Evolutionary conservation across 768 basidiomycete genomes (phyloP).

Genomic region (Suillus subluteus): DNA sequence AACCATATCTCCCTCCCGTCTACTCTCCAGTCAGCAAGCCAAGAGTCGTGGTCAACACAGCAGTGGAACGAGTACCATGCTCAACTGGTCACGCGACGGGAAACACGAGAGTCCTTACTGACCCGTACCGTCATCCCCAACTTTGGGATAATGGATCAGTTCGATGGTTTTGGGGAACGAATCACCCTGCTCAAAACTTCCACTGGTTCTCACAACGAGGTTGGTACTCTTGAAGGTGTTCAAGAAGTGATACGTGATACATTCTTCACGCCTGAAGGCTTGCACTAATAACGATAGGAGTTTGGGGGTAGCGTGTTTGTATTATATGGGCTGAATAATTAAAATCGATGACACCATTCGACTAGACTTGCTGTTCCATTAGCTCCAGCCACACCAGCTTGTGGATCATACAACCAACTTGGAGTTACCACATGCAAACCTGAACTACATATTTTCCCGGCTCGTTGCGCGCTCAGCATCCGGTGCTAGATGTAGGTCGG

Average conservation of each 20-base stretch:
- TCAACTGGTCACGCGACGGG: conserved; percentile 44
- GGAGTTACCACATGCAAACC: not conserved
- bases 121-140: conserved; percentile 45
- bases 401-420: not conserved
- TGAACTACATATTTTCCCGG: not conserved
- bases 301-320: not conserved
- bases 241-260: conserved; percentile 55
- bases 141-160: conserved; percentile 59
- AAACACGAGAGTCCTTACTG: conserved; percentile 49
- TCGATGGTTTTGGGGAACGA: conserved; percentile 46
- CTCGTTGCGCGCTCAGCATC: not conserved
- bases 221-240: conserved; percentile 67
- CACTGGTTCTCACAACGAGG: conserved; percentile 60
- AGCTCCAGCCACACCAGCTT: not conserved
- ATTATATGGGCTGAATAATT: not conserved
- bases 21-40: conserved; percentile 40
- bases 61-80: conserved; percentile 49
- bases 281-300: not conserved
- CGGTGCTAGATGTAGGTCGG: not conserved
- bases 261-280: not conserved
- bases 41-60: conserved; percentile 34
- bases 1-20: conserved; percentile 59
- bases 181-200: conserved; percentile 61
- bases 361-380: not conserved
- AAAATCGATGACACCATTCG: not conserved